Conservation (phyloP, 2,329 filamentous ascomycete genomes). For the Metarhizium sp. region DNA sequence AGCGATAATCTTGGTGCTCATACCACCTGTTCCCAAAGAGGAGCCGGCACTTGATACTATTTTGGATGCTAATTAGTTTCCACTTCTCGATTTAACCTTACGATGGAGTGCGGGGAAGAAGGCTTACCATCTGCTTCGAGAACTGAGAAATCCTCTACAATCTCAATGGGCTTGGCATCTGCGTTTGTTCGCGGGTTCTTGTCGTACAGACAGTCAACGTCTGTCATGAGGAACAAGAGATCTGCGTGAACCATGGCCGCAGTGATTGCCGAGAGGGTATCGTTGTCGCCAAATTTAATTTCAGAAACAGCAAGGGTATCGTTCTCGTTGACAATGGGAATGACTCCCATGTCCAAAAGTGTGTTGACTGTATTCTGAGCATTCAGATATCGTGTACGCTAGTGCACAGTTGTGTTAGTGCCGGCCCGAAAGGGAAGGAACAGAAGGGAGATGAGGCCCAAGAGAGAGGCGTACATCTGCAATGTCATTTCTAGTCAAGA, state of each 20-base stretch:
- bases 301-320: constrained; percentile 94
- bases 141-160: constrained; percentile 79
- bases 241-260: constrained; percentile 96
- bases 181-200: constrained; percentile 83
- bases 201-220: constrained; percentile 95
- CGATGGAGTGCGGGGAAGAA: neutral
- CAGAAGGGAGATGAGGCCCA: neutral
- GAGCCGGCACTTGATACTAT: constrained; percentile 82
- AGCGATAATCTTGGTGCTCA: constrained; percentile 95
- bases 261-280: constrained; percentile 92
- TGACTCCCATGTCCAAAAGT: constrained; percentile 86
- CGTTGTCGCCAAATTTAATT: constrained; percentile 99
- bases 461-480: constrained; percentile 58
- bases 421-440: no score
- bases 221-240: constrained; percentile 96
- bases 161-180: constrained; percentile 81
- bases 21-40: constrained; percentile 83
- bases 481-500: constrained; percentile 92
- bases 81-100: neutral
- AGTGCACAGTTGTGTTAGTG: constrained; percentile 8
- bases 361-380: constrained; percentile 92
- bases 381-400: constrained; percentile 90
- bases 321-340: constrained; percentile 98
- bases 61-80: constrained; percentile 10
- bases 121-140: constrained; percentile 67